phyloP scores from a whole-genome alignment of 176 grass and related monocot genomes.

The Thalia dealbata region DNA sequence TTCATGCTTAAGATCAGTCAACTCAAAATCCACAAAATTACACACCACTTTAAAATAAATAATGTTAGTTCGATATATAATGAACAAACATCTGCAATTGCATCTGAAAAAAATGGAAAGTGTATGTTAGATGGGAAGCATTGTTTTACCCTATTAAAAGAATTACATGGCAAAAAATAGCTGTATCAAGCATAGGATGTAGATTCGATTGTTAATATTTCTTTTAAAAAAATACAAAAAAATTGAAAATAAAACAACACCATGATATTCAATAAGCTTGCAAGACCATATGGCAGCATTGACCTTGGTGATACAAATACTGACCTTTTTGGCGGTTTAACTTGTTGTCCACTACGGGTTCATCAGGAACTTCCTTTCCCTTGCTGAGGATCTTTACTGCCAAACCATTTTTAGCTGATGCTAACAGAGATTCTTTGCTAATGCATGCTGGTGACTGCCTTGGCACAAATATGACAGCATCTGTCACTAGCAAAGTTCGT shows the following conservation, averaged over 20 bases:
- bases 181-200: no score
- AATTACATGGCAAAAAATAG: no score
- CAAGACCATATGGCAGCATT: background rate
- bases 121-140: background rate
- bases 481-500: conserved; percentile 70
- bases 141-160: background rate
- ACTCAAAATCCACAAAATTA: background rate
- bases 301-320: background rate
- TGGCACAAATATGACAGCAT: conserved; percentile 88
- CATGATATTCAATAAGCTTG: no score
- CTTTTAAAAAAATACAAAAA: no score
- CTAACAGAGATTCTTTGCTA: conserved; percentile 66
- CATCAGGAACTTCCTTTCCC: conserved; percentile 77
- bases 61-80: no score
- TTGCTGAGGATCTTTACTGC: conserved; percentile 90
- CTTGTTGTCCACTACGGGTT: conserved; percentile 66
- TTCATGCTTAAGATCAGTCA: background rate
- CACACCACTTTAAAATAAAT: background rate
- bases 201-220: no score
- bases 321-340: conserved; percentile 73
- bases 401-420: conserved; percentile 80
- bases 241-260: no score
- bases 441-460: conserved; percentile 77
- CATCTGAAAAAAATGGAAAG: background rate
- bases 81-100: no score